A percentile compares a stretch with the other conserved stretches of the same genome.
Evolutionary conservation across 352 stramenopile species (phyloP).

Genomic region (Phytophthora quininea): DNA sequence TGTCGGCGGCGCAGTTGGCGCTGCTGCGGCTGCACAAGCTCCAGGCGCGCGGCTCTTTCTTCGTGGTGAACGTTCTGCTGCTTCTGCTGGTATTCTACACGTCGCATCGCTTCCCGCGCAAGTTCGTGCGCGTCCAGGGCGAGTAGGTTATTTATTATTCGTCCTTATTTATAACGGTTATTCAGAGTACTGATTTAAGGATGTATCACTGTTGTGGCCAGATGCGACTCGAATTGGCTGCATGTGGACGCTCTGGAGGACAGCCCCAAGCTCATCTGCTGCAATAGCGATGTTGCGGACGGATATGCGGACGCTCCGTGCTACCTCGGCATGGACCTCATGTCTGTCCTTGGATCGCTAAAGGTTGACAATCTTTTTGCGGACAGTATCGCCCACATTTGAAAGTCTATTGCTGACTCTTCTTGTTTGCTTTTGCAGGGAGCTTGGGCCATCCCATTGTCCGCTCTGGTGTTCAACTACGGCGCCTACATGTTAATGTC

Average conservation of each 20-base stretch:
- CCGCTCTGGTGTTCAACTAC: constrained; percentile 72
- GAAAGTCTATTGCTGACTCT: no score
- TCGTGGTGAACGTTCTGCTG: constrained; percentile 56
- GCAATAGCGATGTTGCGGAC: constrained; percentile 37
- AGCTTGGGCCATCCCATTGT: constrained; percentile 70
- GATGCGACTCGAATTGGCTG: constrained; percentile 77
- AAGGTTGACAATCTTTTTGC: constrained; percentile 29
- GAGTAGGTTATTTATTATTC: constrained; percentile 46
- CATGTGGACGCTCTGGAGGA: constrained; percentile 34
- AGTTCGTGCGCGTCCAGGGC: constrained; percentile 75
- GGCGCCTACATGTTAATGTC: constrained; percentile 63
- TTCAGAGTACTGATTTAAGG: constrained; percentile 10
- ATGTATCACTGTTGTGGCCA: constrained; percentile 22
- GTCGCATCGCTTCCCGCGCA: constrained; percentile 56
- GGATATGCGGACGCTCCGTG: constrained; percentile 47
- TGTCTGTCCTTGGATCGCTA: constrained; percentile 50
- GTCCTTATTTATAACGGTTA: no score
- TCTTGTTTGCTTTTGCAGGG: constrained; percentile 29
- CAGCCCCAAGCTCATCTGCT: constrained; percentile 57
- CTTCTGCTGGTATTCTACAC: constrained; percentile 63
- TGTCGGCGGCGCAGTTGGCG: constrained; percentile 45
- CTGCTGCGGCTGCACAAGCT: constrained; percentile 59
- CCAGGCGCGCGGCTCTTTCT: constrained; percentile 46
- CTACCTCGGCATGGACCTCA: constrained; percentile 71
- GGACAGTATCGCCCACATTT: neutral